A percentile compares a stretch with the other conserved stretches of the same genome.
These are phyloP conservation scores for Colletotrichum brevisporum DNA, from an alignment of 2,329 filamentous ascomycete genomes.

Conservation along the genomic window DNA sequence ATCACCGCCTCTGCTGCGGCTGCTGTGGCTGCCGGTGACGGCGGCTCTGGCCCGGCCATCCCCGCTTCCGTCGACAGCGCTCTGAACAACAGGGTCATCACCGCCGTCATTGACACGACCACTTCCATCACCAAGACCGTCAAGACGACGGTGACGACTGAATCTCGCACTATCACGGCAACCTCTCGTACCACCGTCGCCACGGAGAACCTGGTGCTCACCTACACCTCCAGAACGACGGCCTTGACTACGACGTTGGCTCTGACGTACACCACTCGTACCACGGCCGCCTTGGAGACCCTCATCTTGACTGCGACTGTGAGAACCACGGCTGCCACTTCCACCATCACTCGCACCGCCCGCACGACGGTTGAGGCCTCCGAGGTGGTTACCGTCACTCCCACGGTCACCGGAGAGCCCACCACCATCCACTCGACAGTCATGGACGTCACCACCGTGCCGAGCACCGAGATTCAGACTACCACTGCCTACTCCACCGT, in stretches of 20 bases:
- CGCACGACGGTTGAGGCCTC: slow-evolving; percentile 14
- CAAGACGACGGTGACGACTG: too few species aligned
- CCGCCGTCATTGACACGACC: too few species aligned
- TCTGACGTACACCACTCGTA: too few species aligned
- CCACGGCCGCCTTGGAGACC: not conserved
- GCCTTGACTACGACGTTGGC: not conserved
- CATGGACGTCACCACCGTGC: slow-evolving; percentile 16
- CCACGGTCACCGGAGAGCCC: slow-evolving; percentile 12
- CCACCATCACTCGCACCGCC: slow-evolving; percentile 17
- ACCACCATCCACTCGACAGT: slow-evolving; percentile 9
- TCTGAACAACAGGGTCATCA: too few species aligned
- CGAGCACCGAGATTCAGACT: not conserved
- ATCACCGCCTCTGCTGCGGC: too few species aligned
- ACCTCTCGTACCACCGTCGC: slow-evolving; percentile 17
- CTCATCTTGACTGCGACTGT: slow-evolving; percentile 8
- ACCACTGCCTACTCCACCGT: too few species aligned
- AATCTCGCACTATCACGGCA: not conserved
- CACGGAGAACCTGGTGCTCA: slow-evolving; percentile 20
- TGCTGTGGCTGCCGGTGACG: too few species aligned
- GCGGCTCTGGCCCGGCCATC: too few species aligned
- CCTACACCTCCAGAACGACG: slow-evolving; percentile 12
- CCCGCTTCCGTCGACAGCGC: too few species aligned
- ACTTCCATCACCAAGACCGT: too few species aligned
- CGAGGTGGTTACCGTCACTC: slow-evolving; percentile 9
- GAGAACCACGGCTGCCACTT: slow-evolving; percentile 12